Evolutionary conservation across 139 green algal species (phyloP).

Genomic region (Cymbomonas tetramitiformis): DNA sequence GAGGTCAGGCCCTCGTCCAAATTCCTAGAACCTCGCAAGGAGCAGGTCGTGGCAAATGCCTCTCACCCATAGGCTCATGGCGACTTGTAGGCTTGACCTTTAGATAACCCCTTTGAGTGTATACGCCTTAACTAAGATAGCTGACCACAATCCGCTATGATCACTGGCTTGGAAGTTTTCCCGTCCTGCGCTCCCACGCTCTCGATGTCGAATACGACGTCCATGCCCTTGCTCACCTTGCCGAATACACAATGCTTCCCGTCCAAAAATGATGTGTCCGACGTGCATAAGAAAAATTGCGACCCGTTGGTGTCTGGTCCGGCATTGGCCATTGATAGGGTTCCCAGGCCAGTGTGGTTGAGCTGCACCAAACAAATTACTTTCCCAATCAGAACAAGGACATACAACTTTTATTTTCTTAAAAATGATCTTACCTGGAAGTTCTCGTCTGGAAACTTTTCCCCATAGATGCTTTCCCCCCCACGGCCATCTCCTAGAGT

Average conservation of each 20-base stretch:
- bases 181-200: conserved; percentile 30
- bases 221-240: conserved; percentile 48
- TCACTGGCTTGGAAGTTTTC: conserved; percentile 37
- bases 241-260: conserved; percentile 29
- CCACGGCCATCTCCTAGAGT: conserved; percentile 34
- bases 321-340: conserved; percentile 33
- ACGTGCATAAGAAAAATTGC: conserved; percentile 37
- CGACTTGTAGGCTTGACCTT: too few relatives aligned
- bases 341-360: conserved; percentile 11
- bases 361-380: neutral
- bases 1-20: too few relatives aligned
- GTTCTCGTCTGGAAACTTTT: conserved; percentile 53
- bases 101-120: too few relatives aligned
- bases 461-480: conserved; percentile 42
- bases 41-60: too few relatives aligned
- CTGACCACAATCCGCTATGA: conserved; percentile 57
- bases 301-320: conserved; percentile 33
- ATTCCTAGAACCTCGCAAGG: too few relatives aligned
- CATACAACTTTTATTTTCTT: conserved; percentile 2
- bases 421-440: too few relatives aligned
- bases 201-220: conserved; percentile 50
- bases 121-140: too few relatives aligned
- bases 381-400: neutral
- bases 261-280: conserved; percentile 15
- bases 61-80: too few relatives aligned